Percentiles rank a stretch among this genome's conserved stretches.
Conservation (phyloP, 1,284 basidiomycete species). For the Apiotrichum montevideense region DNA sequence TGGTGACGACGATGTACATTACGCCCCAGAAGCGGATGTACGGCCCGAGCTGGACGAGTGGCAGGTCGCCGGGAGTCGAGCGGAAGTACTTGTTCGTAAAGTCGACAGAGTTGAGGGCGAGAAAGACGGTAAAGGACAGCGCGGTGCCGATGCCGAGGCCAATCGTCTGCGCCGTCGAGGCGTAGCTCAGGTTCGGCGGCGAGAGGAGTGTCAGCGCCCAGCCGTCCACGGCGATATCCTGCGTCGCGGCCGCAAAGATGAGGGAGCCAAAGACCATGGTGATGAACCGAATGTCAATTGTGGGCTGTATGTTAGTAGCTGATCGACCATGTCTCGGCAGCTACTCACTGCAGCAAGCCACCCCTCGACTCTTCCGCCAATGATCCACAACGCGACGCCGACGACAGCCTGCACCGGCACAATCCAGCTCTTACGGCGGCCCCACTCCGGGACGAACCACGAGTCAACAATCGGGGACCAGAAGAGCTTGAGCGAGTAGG, state of each 20-base stretch:
- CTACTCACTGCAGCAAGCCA: constrained; percentile 71
- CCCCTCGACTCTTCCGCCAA: constrained; percentile 71
- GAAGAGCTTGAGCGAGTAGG: constrained; percentile 92
- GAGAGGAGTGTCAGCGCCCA: constrained; percentile 98
- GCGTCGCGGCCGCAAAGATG: constrained; percentile 93
- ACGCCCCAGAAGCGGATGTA: constrained; percentile 85
- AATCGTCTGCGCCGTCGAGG: constrained; percentile 96
- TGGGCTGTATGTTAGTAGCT: constrained; percentile 54
- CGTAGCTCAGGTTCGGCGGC: constrained; percentile 90
- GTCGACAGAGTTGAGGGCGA: constrained; percentile 90
- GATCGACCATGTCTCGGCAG: not conserved
- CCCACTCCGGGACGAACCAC: constrained; percentile 63
- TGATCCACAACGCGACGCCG: constrained; percentile 79
- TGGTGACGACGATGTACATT: constrained; percentile 72
- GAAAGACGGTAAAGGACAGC: constrained; percentile 92
- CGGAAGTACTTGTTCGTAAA: constrained; percentile 76
- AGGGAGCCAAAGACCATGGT: constrained; percentile 84
- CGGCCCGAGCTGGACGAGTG: constrained; percentile 68
- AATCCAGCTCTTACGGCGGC: constrained; percentile 98
- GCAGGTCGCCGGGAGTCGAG: constrained; percentile 58
- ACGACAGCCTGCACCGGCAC: constrained; percentile 93
- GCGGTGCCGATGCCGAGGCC: constrained; percentile 96
- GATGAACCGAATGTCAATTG: constrained; percentile 70
- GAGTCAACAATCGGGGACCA: constrained; percentile 99
- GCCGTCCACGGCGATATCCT: constrained; percentile 98